These are phyloP conservation scores for Anaeramoeba flamelloides DNA, from an alignment of 78 protist genomes.

Conservation along the genomic window DNA sequence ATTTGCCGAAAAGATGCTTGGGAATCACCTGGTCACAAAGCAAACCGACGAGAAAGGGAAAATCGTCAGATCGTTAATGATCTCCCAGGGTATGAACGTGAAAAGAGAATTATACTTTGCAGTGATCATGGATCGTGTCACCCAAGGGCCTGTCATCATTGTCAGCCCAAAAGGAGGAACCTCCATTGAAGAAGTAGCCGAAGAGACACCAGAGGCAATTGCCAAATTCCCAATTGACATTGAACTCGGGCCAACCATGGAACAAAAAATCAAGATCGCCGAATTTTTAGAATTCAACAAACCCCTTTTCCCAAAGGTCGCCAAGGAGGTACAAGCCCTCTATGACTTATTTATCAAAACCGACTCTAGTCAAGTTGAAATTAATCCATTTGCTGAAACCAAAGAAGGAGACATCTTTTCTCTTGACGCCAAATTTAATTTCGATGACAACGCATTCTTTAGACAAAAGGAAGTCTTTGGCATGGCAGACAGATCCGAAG, in stretches of 20 bases:
- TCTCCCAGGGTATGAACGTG: not conserved
- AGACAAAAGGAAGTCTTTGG: constrained; percentile 69
- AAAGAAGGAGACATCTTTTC: constrained; percentile 50
- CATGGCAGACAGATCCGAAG: constrained; percentile 67
- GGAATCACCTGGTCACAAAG: constrained; percentile 81
- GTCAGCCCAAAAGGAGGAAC: constrained; percentile 63
- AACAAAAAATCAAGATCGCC: constrained; percentile 40
- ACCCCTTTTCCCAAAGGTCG: not conserved
- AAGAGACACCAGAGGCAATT: constrained; percentile 20
- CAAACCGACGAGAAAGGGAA: constrained; percentile 65
- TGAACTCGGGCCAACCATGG: constrained; percentile 40
- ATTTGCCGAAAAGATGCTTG: no score
- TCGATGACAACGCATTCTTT: constrained; percentile 91
- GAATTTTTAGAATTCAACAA: constrained; percentile 29
- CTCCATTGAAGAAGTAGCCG: constrained; percentile 67
- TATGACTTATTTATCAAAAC: constrained; percentile 47
- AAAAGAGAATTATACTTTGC: constrained; percentile 79
- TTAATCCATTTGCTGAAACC: constrained; percentile 82
- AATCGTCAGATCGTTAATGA: no score
- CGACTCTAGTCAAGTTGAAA: constrained; percentile 76
- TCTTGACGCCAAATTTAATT: constrained; percentile 80
- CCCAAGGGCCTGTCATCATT: constrained; percentile 5
- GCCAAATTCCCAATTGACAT: constrained; percentile 69
- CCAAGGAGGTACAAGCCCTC: constrained; percentile 30
- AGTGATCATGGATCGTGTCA: constrained; percentile 68